Evolutionary conservation across 179 eudicot genomes (phyloP), one percentile per base, ranked within the genome.

Genomic region (Sideroxylon spinosum): DNA sequence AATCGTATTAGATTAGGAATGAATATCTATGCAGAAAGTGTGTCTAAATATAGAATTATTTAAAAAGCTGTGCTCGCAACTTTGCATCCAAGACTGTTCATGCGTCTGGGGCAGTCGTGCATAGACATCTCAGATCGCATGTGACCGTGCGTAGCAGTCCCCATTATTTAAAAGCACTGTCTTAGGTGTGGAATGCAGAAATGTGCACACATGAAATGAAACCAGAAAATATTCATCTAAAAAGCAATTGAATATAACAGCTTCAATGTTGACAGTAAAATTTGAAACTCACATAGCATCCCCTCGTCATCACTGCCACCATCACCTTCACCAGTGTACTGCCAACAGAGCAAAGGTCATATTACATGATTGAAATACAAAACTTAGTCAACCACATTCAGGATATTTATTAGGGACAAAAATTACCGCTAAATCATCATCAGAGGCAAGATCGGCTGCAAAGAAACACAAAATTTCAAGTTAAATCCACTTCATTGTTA

Each of bases 281-380:
- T 23, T 66, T 9, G 53, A 78, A 66, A 88, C 95, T 89, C 77
- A 92, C 97, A 92, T 53, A 92, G 93, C 89, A 92, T 80, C 82
- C 97, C 97, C 61, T 92, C 95, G 23, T 89, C 97, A 26, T 91
- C 93, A 61, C 89, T 85, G 80, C 90, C 84, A 49, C 68, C 88
- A 49, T 80, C 93, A 62, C 81, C 85, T 80, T 85, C 93, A 78
- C 85, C 90, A 76, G 77, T 64, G 50, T 73, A 28, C 97, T 92
- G 95, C 77, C 83, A 16, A 52, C 46, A 52, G 73, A 68, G 60
- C 13, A 75, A 50, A 81, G 46, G 63, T n/a, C 49, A 77, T 29
- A 80, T 73, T 28, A 55, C 66, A 75, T 25, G 17, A 67, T 22
- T 26, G 9, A 53, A 65, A 11, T 62, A 57, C 23, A 55, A 59